Evolutionary conservation across 2,329 filamentous ascomycete genomes (phyloP), one percentile per base, ranked within the genome.

Genomic region (Plectosphaerella cucumerina): DNA sequence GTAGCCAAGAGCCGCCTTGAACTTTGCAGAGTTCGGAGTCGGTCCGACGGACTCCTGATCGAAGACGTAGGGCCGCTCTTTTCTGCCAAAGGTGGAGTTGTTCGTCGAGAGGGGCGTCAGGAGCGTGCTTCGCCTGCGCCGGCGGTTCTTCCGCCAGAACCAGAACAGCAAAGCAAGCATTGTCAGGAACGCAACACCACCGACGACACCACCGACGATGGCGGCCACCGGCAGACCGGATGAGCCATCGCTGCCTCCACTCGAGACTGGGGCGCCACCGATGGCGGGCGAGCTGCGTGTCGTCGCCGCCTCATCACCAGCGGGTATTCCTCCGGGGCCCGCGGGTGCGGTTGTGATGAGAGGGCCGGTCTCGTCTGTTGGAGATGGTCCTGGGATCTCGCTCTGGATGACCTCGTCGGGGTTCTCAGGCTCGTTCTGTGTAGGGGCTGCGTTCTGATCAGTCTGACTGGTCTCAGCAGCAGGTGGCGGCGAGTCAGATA

Each of bases 141-240:
- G 66, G 44, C 68, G 57, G 42, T 70, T 69, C 55, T 75, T 75
- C 46, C 72, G 66, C 69, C 72, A 73, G 55, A 78, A 69, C 78
- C 77, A 83, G 10, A 80, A 56, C 3, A 80, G 54, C 39, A 82
- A 70, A 0, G 66, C 71, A 20, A 80, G 57, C 15, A 82, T 52
- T 4, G 70, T 69, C 34, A 77, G 55, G n/a, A 71, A 65, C 1
- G 74, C 71, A 2, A 79, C 60, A 4, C 73, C 73, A 23, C 78
- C 80, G 5, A 80, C 62, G 3, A 80, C 73, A 37, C 78, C 74
- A 10, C 75, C 79, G 1, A 76, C 76, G 42, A 83, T 70, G 6
- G 73, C 72, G 22, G 71, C 64, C 0, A 72, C 72, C 6, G 65
- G 70, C 35, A 42, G 12, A 22, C 47, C 47, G 21, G 21, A 21